Conservation (phyloP, 176 grass and related monocot genomes). For the Lolium rigidum region DNA sequence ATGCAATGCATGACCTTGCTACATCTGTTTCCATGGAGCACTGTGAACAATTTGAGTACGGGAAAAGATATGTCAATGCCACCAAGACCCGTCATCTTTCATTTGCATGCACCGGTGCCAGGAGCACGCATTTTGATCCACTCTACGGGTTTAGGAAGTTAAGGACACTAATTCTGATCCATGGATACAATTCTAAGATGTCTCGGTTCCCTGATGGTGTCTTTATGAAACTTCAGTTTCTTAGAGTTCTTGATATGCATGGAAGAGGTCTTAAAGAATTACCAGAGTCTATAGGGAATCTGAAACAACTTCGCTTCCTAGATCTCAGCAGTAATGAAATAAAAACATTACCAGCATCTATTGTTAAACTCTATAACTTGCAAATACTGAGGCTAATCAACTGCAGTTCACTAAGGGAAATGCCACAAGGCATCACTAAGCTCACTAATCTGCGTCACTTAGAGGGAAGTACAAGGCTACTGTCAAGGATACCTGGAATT, state of each 20-base stretch:
- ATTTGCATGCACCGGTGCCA: slow-evolving; percentile 47
- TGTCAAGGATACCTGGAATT: slow-evolving; percentile 51
- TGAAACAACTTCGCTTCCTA: slow-evolving; percentile 76
- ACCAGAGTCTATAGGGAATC: slow-evolving; percentile 69
- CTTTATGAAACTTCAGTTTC: slow-evolving; percentile 57
- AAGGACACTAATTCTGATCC: slow-evolving; percentile 63
- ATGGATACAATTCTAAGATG: slow-evolving; percentile 57
- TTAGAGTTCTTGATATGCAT: slow-evolving; percentile 69
- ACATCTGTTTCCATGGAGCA: slow-evolving; percentile 65
- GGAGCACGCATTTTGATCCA: slow-evolving; percentile 38
- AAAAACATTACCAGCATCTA: slow-evolving; percentile 52
- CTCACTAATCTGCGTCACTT: slow-evolving; percentile 70
- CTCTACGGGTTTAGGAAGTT: slow-evolving; percentile 59
- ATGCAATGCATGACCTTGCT: slow-evolving; percentile 75
- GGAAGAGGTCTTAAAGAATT: slow-evolving; percentile 52
- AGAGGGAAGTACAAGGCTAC: slow-evolving; percentile 39
- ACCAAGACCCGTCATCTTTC: slow-evolving; percentile 66
- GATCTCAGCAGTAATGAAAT: slow-evolving; percentile 62
- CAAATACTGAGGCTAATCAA: slow-evolving; percentile 59
- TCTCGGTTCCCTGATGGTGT: slow-evolving; percentile 39
- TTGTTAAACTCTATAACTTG: slow-evolving; percentile 63
- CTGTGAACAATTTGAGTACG: slow-evolving; percentile 51
- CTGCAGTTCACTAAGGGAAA: slow-evolving; percentile 54
- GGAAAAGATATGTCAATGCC: not conserved
- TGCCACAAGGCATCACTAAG: slow-evolving; percentile 58